Percentiles rank a stretch among this genome's conserved stretches.
Conservation (phyloP, 257 asterid genomes). For the Echites panduratus region DNA sequence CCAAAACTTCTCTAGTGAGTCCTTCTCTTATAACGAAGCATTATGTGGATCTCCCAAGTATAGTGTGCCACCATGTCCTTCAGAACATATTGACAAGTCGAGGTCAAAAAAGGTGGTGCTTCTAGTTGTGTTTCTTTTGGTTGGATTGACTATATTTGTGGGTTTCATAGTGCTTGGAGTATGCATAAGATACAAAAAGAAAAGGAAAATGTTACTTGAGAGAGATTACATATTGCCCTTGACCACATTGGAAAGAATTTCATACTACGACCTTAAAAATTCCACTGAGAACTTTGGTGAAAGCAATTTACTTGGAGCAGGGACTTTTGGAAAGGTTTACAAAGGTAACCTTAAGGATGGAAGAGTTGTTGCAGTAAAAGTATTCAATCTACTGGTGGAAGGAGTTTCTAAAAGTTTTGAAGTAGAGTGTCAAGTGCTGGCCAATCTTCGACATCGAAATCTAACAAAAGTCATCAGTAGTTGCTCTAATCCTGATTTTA, state of each 20-base stretch:
- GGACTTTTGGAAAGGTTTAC: too few species aligned
- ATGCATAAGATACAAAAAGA: background rate
- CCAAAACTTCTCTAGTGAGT: background rate
- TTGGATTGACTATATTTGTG: too few species aligned
- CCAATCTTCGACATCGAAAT: too few species aligned
- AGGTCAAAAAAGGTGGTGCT: background rate
- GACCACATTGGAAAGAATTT: too few species aligned
- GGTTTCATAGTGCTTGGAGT: background rate
- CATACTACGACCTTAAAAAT: background rate
- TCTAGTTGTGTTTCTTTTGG: too few species aligned
- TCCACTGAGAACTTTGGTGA: background rate
- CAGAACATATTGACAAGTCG: background rate
- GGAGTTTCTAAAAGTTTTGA: conserved; percentile 13
- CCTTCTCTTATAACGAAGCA: conserved; percentile 10
- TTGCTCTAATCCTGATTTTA: conserved; percentile 1
- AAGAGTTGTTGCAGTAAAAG: conserved; percentile 9
- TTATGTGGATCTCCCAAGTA: conserved; percentile 12
- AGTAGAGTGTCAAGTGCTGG: conserved; percentile 1
- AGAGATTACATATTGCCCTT: too few species aligned
- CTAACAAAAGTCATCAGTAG: too few species aligned
- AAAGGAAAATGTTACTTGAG: background rate
- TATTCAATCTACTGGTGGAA: conserved; percentile 10
- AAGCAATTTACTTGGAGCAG: conserved; percentile 13
- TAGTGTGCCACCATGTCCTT: conserved; percentile 5
- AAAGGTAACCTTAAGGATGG: conserved; percentile 13